Conservation (phyloP, 2,329 filamentous ascomycete genomes). For the Aaosphaeria arxii region DNA sequence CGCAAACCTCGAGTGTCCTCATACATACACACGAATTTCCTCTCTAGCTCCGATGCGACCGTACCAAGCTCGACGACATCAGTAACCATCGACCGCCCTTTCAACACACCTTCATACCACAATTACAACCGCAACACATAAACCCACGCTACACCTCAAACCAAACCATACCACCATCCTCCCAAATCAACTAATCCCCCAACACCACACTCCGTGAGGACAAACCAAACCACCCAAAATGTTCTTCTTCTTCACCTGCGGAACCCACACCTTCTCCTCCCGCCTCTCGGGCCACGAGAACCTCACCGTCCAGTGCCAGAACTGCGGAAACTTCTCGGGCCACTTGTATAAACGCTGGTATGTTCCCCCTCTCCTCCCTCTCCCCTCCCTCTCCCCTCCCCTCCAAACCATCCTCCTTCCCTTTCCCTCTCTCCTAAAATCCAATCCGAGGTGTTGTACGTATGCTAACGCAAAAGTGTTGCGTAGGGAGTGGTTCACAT, state of each 20-base stretch:
- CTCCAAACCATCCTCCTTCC: not conserved
- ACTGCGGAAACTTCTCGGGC: conserved; percentile 50
- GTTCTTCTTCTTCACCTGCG: conserved; percentile 52
- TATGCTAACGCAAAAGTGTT: not conserved
- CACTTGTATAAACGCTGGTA: conserved; percentile 46
- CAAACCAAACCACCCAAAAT: conserved; percentile 15
- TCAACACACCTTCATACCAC: not conserved
- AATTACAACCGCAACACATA: not conserved
- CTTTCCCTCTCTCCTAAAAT: not conserved
- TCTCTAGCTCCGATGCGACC: too few relatives aligned
- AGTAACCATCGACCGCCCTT: too few relatives aligned
- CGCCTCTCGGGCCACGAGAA: conserved; percentile 47
- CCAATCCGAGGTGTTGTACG: not conserved
- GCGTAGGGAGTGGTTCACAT: conserved; percentile 66
- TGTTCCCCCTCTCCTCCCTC: conserved; percentile 1
- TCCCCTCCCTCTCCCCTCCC: not conserved
- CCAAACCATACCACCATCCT: too few relatives aligned
- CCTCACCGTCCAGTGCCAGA: conserved; percentile 51
- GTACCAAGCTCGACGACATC: too few relatives aligned
- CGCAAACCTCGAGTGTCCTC: too few relatives aligned
- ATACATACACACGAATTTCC: too few relatives aligned
- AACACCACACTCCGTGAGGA: not conserved
- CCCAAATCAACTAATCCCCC: not conserved
- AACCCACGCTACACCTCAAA: too few relatives aligned
- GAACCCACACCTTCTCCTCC: conserved; percentile 49